Conservation (phyloP, 495 filamentous ascomycete genomes). For the Neurospora hispaniola region DNA sequence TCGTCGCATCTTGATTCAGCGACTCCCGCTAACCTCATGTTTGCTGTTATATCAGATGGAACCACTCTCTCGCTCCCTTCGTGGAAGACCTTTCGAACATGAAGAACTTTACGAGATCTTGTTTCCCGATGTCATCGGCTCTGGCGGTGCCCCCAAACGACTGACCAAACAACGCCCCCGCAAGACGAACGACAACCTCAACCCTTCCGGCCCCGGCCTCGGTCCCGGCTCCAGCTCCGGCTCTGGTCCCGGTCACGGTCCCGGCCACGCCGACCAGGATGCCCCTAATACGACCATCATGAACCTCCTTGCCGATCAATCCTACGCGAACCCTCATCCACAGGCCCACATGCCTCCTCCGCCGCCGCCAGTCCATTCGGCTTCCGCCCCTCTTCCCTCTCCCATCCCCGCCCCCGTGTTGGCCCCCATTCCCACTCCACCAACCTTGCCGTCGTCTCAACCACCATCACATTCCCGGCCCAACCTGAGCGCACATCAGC, state of each 20-base stretch:
- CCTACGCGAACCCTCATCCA: slow-evolving; percentile 8
- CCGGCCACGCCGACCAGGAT: slow-evolving; percentile 17
- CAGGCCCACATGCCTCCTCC: slow-evolving; percentile 17
- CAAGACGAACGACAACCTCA: slow-evolving; percentile 25
- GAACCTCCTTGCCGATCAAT: slow-evolving; percentile 20
- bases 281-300: slow-evolving; percentile 23
- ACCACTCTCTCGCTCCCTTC: slow-evolving; percentile 35
- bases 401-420: not conserved
- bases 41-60: slow-evolving; percentile 25
- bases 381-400: not conserved
- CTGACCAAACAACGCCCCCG: slow-evolving; percentile 32
- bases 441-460: slow-evolving; percentile 3
- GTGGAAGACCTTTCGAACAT: slow-evolving; percentile 38
- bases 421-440: not conserved
- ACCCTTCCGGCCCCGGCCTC: not conserved
- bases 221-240: slow-evolving; percentile 1
- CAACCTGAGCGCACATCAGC: slow-evolving; percentile 10
- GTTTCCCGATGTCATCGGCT: slow-evolving; percentile 40
- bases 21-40: slow-evolving; percentile 1
- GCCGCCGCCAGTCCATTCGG: not conserved
- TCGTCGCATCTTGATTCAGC: not conserved
- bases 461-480: slow-evolving; percentile 10
- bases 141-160: slow-evolving; percentile 39
- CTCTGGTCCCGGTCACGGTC: not conserved
- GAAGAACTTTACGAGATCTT: slow-evolving; percentile 42